Conservation (phyloP, 1,284 basidiomycete genomes). For the Caloboletus inedulis region DNA sequence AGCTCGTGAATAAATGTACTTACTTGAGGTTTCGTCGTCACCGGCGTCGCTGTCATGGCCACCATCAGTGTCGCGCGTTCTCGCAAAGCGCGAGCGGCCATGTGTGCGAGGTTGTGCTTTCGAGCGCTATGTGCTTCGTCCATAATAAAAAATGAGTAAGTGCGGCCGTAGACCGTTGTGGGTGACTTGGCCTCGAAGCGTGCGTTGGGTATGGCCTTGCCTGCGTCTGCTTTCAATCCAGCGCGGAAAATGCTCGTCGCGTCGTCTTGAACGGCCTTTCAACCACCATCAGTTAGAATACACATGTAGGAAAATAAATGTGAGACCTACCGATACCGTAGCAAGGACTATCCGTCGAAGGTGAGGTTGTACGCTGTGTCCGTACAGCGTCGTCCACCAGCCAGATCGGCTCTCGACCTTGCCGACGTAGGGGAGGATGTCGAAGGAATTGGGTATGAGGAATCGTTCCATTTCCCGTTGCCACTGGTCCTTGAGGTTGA, state of each 20-base stretch:
- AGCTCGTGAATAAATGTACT: no score
- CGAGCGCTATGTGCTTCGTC: background rate
- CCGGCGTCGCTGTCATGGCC: no score
- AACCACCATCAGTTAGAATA: background rate
- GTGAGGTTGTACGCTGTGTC: background rate
- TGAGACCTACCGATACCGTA: background rate
- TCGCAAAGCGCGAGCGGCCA: background rate
- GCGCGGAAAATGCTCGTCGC: background rate
- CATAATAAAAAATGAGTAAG: background rate
- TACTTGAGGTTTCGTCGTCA: no score
- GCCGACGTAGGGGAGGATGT: background rate
- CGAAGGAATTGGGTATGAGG: background rate
- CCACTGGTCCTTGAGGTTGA: background rate
- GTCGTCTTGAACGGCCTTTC: background rate
- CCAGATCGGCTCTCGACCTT: background rate
- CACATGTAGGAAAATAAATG: background rate
- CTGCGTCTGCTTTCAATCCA: background rate
- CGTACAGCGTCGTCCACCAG: background rate
- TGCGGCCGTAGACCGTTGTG: background rate
- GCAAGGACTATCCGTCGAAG: background rate
- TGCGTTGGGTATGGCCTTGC: background rate
- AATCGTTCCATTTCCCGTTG: background rate
- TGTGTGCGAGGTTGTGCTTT: background rate
- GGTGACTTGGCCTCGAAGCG: background rate
- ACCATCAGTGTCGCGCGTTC: no score